A percentile compares a stretch with the other conserved stretches of the same genome.
phyloP scores from a whole-genome alignment of 495 filamentous ascomycete species.

The Cercophora sp. region DNA sequence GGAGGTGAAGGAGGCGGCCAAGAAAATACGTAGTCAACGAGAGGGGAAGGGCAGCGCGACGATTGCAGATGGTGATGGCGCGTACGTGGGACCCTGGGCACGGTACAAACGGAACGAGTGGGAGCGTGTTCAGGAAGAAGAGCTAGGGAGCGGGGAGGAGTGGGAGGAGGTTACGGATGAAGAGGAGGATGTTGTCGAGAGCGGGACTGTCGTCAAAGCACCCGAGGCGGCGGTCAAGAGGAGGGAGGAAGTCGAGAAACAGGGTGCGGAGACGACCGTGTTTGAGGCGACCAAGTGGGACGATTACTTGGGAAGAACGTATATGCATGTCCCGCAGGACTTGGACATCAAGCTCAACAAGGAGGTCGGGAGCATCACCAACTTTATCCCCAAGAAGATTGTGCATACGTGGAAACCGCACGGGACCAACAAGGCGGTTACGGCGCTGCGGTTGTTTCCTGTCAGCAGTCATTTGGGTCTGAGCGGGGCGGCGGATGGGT shows the following conservation, averaged over 20 bases:
- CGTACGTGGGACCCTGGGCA: conserved; percentile 94
- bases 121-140: conserved; percentile 52
- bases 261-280: conserved; percentile 72
- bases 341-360: conserved; percentile 84
- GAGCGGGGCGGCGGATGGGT: conserved; percentile 78
- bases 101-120: conserved; percentile 65
- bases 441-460: conserved; percentile 83
- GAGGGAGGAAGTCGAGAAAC: conserved; percentile 52
- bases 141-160: conserved; percentile 65
- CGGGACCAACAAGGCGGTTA: conserved; percentile 73
- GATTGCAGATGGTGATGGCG: conserved; percentile 76
- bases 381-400: conserved; percentile 90
- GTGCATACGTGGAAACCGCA: conserved; percentile 87
- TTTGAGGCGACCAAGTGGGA: conserved; percentile 79
- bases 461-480: conserved; percentile 80
- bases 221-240: conserved; percentile 54
- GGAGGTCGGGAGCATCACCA: conserved; percentile 72
- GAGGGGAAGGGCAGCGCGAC: conserved; percentile 80
- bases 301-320: conserved; percentile 90
- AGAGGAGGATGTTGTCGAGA: conserved; percentile 53
- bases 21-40: conserved; percentile 61
- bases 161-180: conserved; percentile 76
- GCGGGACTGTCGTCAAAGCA: conserved; percentile 48
- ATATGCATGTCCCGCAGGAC: conserved; percentile 96
- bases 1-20: conserved; percentile 62